These are phyloP conservation scores for Fusarium papillatum DNA, from an alignment of 2,329 filamentous ascomycete genomes.

Conservation along the genomic window DNA sequence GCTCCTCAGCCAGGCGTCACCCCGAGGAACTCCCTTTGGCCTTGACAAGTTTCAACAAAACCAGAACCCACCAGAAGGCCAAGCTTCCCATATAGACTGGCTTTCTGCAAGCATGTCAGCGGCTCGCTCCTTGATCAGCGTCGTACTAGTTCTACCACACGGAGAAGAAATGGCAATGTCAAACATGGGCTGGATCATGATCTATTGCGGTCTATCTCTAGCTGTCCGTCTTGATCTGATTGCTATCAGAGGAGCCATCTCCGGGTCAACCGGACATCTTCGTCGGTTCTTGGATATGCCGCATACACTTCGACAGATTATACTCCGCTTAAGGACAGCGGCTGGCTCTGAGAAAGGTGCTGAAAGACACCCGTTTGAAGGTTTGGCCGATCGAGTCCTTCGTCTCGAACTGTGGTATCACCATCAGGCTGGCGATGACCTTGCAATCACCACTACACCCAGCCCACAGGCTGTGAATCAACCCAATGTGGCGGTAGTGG, in stretches of 20 bases:
- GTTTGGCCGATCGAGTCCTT: conserved; percentile 29
- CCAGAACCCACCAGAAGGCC: conserved; percentile 12
- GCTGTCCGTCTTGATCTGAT: conserved; percentile 47
- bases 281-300: conserved; percentile 44
- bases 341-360: too few relatives aligned
- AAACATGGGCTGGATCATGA: conserved; percentile 49
- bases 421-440: background rate
- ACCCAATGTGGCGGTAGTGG: background rate
- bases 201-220: conserved; percentile 47
- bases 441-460: background rate
- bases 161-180: conserved; percentile 45
- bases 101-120: conserved; percentile 47
- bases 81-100: conserved; percentile 36
- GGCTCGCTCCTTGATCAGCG: conserved; percentile 39
- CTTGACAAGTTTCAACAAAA: conserved; percentile 37
- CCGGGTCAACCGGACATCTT: conserved; percentile 37
- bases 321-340: conserved; percentile 26
- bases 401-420: conserved; percentile 39
- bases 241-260: conserved; percentile 30
- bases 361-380: conserved; percentile 29
- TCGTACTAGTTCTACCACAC: conserved; percentile 38
- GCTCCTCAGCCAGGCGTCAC: conserved; percentile 44
- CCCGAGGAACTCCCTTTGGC: conserved; percentile 42
- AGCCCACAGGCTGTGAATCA: conserved; percentile 1
- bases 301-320: conserved; percentile 44